Conservation (phyloP, 805 yeast species). For the Schwanniomyces sp. region DNA sequence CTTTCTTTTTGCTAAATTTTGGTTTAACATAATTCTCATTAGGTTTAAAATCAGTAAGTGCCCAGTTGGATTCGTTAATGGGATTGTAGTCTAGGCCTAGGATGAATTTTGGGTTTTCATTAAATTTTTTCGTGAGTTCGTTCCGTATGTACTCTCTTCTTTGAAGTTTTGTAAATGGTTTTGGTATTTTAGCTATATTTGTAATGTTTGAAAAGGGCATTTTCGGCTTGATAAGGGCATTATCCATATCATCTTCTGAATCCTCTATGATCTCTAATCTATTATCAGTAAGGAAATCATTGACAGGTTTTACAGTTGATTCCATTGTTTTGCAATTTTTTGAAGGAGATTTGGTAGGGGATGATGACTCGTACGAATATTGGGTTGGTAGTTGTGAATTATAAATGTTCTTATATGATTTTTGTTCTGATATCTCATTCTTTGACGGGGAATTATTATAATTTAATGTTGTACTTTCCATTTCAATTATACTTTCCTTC, state of each 20-base stretch:
- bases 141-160: constrained; percentile 27
- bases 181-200: constrained; percentile 1
- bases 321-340: not conserved
- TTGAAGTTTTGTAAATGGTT: constrained; percentile 30
- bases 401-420: not conserved
- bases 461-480: not conserved
- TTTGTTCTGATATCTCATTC: not conserved
- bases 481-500: not conserved
- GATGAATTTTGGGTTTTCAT: constrained; percentile 15
- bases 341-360: constrained; percentile 1
- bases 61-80: constrained; percentile 36
- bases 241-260: constrained; percentile 7
- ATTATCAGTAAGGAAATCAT: not conserved
- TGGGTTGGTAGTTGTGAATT: constrained; percentile 8
- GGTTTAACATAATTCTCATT: constrained; percentile 21
- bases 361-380: constrained; percentile 6
- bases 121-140: constrained; percentile 21
- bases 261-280: constrained; percentile 7
- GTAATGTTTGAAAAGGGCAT: constrained; percentile 7
- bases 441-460: not conserved
- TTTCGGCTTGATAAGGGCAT: constrained; percentile 3
- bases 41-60: constrained; percentile 34
- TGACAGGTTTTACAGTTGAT: not conserved
- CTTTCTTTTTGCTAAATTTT: constrained; percentile 10
- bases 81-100: constrained; percentile 32